Evolutionary conservation across 345 rosid species (phyloP), one percentile per base, ranked within the genome.

Genomic region (Euphorbia pulcherrima): DNA sequence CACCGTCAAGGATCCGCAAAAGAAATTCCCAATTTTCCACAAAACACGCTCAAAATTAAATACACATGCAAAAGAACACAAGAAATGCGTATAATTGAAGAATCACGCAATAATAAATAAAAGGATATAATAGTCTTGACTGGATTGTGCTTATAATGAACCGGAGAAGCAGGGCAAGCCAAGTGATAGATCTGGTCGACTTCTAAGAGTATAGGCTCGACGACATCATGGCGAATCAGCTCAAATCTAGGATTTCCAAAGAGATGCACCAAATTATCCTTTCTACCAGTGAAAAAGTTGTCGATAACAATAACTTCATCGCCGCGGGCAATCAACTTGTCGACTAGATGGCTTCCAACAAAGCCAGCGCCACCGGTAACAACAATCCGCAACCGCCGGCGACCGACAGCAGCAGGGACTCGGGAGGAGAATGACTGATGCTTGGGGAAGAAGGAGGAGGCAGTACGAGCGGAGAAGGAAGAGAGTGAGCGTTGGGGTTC

Each of bases 81-180:
- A 33, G 24, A 39, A 33, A 44, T 20, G 27, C 14, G 12, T 17
- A 18, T 11, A 23, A 23, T 7, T 27, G 26, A 44, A 59, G 1
- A 65, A 57, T 60, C 35, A 60, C 11, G 1, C 23, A 66, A 1
- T 4, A 16, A 4, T 8, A 37, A 33, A 20, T 13, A 14, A 46
- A 85, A 90, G 97, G 97, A 88, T 88, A 88, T 94, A 78, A 94
- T 94, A 53, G 99, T 94, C 90, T 94, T 94, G 74, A 94, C 92
- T 8, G 97, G 99, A 70, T 94, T 94, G 50, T 79, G 89, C 80
- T 94, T 94, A 73, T 94, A 94, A 74, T 94, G 99, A 69, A 94
- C 97, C 10, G 99, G 99, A 30, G 99, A 94, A 1, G 97, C 99
- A 0, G 99, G 99, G 71, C 99, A 94, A 76, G 99, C 99, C 72